Evolutionary conservation across 345 rosid genomes (phyloP), one percentile per base, ranked within the genome.

Genomic region (Ceriops tagal): DNA sequence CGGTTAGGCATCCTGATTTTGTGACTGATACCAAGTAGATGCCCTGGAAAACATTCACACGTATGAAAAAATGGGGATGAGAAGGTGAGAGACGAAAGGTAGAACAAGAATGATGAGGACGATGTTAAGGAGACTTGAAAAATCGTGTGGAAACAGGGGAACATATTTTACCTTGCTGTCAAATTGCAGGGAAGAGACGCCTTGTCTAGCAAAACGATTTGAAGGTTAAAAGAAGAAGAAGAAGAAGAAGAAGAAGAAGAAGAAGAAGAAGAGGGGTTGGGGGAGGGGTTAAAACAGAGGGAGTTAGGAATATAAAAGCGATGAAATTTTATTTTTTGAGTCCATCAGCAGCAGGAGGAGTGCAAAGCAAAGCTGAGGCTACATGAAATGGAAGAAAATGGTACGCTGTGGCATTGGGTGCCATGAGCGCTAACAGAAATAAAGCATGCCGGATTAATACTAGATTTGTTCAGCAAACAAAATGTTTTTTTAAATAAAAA

Each of bases 21-120:
- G 96, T 88, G 27, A 84, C 97, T 18, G 97, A 87, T 27, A 78
- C 97, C 72, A 90, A 55, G 74, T 90, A 92, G 73, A 90, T 73
- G 77, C 99, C 99, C 96, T 92, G 87, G 64, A 78, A 76, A 24
- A 71, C 6, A n/a, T 51, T 49, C 20, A 10, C 28, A 26, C 4
- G 13, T 18, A 61, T 13, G 15, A 28, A 30, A 15, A 43, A 2
- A 26, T 8, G 39, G 26, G 37, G 53, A 35, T 3, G 21, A 8
- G 30, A 35, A 19, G 18, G 47, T 5, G 58, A 37, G n/a, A 61
- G 28, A 18, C 39, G 18, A 21, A 18, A 52, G 34, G 13, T 6
- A 16, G 60, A 24, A 15, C 16, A 32, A 55, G 22, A 11, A 22
- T 46, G 27, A 6, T 30, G 8, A 27, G 37, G 3, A 20, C 5